Evolutionary conservation across 306 rosid genomes (phyloP), one percentile per base, ranked within the genome.

Genomic region (Bauhinia variegata): DNA sequence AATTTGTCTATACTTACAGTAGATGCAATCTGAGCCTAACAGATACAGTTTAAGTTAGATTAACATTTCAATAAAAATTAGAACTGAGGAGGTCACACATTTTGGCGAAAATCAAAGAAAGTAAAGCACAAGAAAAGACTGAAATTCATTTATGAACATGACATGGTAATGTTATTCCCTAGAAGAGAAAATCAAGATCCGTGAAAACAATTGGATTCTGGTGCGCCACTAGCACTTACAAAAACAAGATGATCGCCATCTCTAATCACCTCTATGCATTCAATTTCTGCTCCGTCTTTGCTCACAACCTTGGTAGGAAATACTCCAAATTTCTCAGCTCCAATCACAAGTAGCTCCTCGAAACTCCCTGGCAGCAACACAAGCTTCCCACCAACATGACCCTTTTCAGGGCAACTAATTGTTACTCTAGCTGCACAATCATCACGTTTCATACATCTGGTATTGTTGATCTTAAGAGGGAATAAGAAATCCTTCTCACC

Each of bases 221-320:
- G 43, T 59, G 59, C 44, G 43, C n/a, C n/a, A n/a, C n/a, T n/a
- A n/a, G 16, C 59, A 50, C 76, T 67, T 3, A 77, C 80, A 71
- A 93, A 86, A 67, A 82, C 31, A 57, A 93, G 88, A 77, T 85
- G 85, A 65, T 93, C 99, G 38, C 88, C 92, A 23, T 93, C 97
- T 69, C 97, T 93, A 73, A 93, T 86, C 18, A 93, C 97, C 12
- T 90, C 92, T 63, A 86, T 52, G 23, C 75, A 76, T 17, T 90
- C 97, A 60, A 93, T 83, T 71, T 84, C 90, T 63, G 84, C 92
- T 55, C 97, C 97, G 60, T 75, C 87, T 79, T 64, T 79, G 81
- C 55, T 67, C 0, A 90, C 47, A 57, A 93, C 79, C 72, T 82
- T 90, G 16, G 46, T 18, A 5, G 61, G 70, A 44, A 7, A 11